phyloP scores from a whole-genome alignment of 495 filamentous ascomycete genomes.

The Penicillium paxilli region DNA sequence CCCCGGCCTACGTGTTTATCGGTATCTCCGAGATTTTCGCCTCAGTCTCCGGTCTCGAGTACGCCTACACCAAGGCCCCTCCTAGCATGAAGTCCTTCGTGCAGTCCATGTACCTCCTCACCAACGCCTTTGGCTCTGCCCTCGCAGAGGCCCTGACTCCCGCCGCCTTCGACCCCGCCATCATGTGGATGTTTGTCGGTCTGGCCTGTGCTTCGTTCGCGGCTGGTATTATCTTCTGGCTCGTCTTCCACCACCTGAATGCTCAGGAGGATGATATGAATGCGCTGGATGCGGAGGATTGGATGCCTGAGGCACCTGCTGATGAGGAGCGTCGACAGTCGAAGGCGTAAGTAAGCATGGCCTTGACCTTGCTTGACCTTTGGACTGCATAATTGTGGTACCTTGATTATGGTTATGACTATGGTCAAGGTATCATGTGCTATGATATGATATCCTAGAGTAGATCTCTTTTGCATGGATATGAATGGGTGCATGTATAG shows the following conservation, averaged over 20 bases:
- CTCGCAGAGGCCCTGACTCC: conserved; percentile 71
- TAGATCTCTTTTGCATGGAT: no score
- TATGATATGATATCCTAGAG: no score
- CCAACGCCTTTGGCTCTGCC: conserved; percentile 69
- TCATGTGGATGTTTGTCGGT: conserved; percentile 67
- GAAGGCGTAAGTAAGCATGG: conserved; percentile 4
- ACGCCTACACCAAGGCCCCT: conserved; percentile 84
- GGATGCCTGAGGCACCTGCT: conserved; percentile 17
- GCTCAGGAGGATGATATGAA: conserved; percentile 49
- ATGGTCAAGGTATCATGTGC: no score
- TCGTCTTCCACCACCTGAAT: conserved; percentile 45
- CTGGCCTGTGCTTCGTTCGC: conserved; percentile 52
- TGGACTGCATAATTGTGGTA: no score
- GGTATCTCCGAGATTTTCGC: conserved; percentile 75
- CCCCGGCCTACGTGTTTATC: conserved; percentile 68
- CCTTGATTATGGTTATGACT: no score
- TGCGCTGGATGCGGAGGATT: conserved; percentile 41
- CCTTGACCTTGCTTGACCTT: background rate
- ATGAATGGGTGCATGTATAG: no score
- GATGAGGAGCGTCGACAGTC: conserved; percentile 14
- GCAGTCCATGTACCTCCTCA: conserved; percentile 71
- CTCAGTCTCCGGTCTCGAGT: conserved; percentile 68
- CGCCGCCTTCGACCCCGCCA: conserved; percentile 66
- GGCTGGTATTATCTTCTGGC: conserved; percentile 46
- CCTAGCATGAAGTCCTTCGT: conserved; percentile 82